Evolutionary conservation across 1,139 yeast species (phyloP).

Genomic region (Williopsis jadinii): DNA sequence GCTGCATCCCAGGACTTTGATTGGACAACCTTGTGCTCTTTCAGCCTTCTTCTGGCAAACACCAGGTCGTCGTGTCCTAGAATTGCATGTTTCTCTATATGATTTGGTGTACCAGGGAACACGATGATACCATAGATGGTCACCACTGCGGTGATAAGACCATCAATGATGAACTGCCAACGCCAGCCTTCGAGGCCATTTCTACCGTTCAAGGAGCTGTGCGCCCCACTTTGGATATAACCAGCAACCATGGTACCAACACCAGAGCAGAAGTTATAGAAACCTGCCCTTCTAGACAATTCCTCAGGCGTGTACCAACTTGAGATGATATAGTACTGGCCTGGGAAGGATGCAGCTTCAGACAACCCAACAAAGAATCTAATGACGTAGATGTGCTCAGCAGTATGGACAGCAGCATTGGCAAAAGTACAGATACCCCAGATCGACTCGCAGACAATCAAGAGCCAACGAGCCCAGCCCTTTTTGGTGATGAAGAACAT

Average conservation of each 20-base stretch:
- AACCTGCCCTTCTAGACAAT: constrained; percentile 46
- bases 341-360: constrained; percentile 31
- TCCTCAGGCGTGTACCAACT: constrained; percentile 51
- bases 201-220: constrained; percentile 34
- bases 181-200: constrained; percentile 54
- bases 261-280: constrained; percentile 47
- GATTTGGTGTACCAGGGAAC: constrained; percentile 40
- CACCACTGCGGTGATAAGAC: constrained; percentile 41
- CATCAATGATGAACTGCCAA: constrained; percentile 65
- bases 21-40: constrained; percentile 4
- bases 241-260: constrained; percentile 53
- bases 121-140: constrained; percentile 22
- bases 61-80: constrained; percentile 8
- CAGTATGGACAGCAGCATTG: constrained; percentile 26
- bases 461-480: constrained; percentile 19
- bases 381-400: constrained; percentile 34
- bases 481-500: constrained; percentile 29
- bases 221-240: constrained; percentile 48
- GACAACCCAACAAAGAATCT: constrained; percentile 51
- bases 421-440: constrained; percentile 43
- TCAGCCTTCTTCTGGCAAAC: constrained; percentile 1
- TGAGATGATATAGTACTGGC: constrained; percentile 46
- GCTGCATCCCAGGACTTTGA: not conserved
- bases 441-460: constrained; percentile 31
- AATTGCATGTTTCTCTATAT: constrained; percentile 24